phyloP scores from a whole-genome alignment of 176 grass and related monocot species.

The Saccharum officinarum region DNA sequence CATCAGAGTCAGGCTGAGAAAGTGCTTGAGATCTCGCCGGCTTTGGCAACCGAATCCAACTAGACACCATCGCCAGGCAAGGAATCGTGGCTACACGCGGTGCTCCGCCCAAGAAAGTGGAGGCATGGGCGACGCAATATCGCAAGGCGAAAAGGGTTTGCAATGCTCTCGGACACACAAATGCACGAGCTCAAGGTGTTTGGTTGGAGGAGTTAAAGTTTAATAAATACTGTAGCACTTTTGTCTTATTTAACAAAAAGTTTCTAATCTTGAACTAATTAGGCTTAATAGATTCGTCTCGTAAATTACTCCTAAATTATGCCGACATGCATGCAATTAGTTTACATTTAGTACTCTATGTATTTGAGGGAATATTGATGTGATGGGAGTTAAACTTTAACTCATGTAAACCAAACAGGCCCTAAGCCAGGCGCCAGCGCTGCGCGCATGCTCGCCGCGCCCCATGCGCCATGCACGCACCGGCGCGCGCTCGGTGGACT shows the following conservation, averaged over 20 bases:
- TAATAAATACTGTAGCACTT: too few species aligned
- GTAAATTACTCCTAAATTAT: too few species aligned
- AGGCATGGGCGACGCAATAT: constrained; percentile 53
- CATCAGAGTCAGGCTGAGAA: neutral
- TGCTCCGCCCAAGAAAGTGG: constrained; percentile 47
- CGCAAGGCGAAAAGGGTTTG: neutral
- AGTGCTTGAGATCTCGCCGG: neutral
- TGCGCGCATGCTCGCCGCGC: neutral
- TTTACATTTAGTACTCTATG: too few species aligned
- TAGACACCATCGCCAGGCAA: constrained; percentile 16
- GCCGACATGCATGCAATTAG: too few species aligned
- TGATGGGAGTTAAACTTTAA: too few species aligned
- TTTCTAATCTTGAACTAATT: too few species aligned
- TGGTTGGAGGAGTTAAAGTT: too few species aligned
- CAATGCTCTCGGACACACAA: neutral
- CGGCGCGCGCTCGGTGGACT: neutral
- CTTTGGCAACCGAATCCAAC: constrained; percentile 29
- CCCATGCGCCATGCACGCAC: neutral
- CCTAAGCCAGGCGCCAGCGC: neutral
- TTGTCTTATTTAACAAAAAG: too few species aligned
- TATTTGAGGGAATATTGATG: too few species aligned
- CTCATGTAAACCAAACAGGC: too few species aligned
- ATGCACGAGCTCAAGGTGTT: neutral
- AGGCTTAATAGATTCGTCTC: too few species aligned
- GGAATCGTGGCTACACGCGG: constrained; percentile 27